Conservation (phyloP, 2,329 filamentous ascomycete species). For the Diaporthe velutina region DNA sequence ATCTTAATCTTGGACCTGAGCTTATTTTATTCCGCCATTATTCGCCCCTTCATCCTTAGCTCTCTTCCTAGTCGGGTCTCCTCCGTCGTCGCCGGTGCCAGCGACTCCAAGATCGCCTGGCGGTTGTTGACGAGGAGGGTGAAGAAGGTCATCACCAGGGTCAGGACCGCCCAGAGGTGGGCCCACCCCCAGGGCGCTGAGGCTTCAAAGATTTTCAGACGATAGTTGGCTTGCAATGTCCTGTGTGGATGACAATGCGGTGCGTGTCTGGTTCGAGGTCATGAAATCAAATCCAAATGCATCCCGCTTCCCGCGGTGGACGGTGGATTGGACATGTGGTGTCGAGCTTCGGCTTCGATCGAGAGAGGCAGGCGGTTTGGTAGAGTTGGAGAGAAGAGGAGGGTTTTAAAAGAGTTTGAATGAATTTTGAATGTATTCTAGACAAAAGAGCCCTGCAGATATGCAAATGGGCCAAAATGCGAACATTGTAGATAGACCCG, state of each 20-base stretch:
- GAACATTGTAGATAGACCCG: slow-evolving; percentile 4
- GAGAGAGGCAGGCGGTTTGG: not conserved
- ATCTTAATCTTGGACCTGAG: not conserved
- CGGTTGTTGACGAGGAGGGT: no score
- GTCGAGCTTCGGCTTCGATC: not conserved
- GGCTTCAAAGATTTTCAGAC: not conserved
- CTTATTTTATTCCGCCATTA: not conserved
- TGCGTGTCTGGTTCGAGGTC: not conserved
- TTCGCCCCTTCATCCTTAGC: not conserved
- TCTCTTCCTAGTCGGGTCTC: not conserved
- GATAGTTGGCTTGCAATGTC: not conserved
- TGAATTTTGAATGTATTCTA: not conserved
- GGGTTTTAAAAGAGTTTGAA: slow-evolving; percentile 3
- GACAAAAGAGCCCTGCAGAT: slow-evolving; percentile 3
- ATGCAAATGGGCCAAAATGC: not conserved
- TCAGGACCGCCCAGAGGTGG: no score
- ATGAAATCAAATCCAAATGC: no score
- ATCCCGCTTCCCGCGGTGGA: no score
- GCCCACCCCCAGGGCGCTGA: no score
- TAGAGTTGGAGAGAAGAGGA: slow-evolving; percentile 6
- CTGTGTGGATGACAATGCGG: not conserved
- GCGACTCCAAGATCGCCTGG: no score
- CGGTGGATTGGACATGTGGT: slow-evolving; percentile 2
- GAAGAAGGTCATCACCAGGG: no score
- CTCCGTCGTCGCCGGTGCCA: no score